Base-by-base conservation (phyloP, 345 rosid species). In the Eucalyptus guilfoylei region DNA sequence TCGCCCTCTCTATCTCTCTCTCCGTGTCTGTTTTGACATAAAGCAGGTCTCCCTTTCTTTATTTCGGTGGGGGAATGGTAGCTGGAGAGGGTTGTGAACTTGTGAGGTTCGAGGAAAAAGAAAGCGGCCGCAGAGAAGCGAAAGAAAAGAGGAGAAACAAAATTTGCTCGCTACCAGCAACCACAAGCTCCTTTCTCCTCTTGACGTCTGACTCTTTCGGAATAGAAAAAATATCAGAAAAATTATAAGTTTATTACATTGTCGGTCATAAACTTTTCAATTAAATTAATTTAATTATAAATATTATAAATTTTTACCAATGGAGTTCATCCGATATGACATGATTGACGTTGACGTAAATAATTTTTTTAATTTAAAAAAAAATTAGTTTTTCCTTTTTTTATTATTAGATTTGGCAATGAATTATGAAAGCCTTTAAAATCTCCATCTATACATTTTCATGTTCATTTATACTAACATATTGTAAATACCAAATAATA, bases 251-350 rank as follows among this genome's bases (percentile, higher is more conserved):
- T 52, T 52, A 52, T 7, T 17, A 1, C 24, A 52, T 17, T 3
- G 0, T 52, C 2, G 1, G 0, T 54, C 1, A 50, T 23, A 54
- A 54, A 54, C 2, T 4, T 54, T 23, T 54, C 0, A 54, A 54
- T 54, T 54, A 0, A 52, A 52, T 52, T 21, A 21, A 54, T 54
- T 54, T 0, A 9, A 54, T 54, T 55, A 55, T 55, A 21, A 55
- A 4, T 21, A 21, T 21, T 21, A 24, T 52, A 52, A 17, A 52
- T 52, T 52, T 52, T 1, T 52, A 52, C 2, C 10, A 52, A 52
- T 52, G 1, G 23, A 52, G 24, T 52, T 52, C 55, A 55, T 23
- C 6, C 0, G 4, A 55, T 1, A 4, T 21, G 12, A 54, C 6
- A 54, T 21, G 0, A 54, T 21, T 9, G 11, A 54, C 0, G 5